Evolutionary conservation across 2,329 filamentous ascomycete genomes (phyloP), one percentile per base, ranked within the genome.

Genomic region (Tympanopsis confertula): DNA sequence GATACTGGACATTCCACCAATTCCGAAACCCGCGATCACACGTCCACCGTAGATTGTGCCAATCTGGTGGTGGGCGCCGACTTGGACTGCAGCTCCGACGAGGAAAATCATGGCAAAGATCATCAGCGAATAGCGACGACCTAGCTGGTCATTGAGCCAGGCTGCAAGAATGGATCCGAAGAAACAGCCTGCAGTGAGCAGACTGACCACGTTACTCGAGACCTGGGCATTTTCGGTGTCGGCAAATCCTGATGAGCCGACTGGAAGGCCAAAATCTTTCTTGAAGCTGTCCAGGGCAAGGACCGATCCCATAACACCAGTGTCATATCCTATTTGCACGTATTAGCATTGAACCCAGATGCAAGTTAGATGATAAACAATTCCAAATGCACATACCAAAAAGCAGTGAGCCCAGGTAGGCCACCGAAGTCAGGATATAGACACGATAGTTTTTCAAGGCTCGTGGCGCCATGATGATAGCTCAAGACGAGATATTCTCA

Each of bases 391-490:
- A 46, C 52, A 37, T 35, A 59, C 59, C 61, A 37, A 65, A 63
- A n/a, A 63, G 54, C 43, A 64, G 46, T 19, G 59, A 59, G 42
- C 59, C 61, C 43, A 59, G 50, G 39, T 63, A 64, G 47, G 61
- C 60, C 24, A 63, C 60, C 29, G 50, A 47, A 19, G 61, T 61
- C 38, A 65, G 55, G 40, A 64, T 48, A 44, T 64, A 63, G 20
- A 65, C 60, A 37, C 61, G 55, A 38, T 60, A 57, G 41, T 64
- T 63, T 47, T 61, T 58, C 45, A 62, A 54, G 40, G 58, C 47
- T 10, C 10, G 24, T n/a, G 24, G 24, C 24, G 24, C 24, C 24
- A 28, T 28, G 24, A 28, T n/a, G 24, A 28, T 28, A n/a, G 10
- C 10, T 28, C n/a, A n/a, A n/a, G 24, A 28, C n/a, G 24, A 28